phyloP scores from a whole-genome alignment of 2,329 filamentous ascomycete species.

The Penicillium corylophilum region DNA sequence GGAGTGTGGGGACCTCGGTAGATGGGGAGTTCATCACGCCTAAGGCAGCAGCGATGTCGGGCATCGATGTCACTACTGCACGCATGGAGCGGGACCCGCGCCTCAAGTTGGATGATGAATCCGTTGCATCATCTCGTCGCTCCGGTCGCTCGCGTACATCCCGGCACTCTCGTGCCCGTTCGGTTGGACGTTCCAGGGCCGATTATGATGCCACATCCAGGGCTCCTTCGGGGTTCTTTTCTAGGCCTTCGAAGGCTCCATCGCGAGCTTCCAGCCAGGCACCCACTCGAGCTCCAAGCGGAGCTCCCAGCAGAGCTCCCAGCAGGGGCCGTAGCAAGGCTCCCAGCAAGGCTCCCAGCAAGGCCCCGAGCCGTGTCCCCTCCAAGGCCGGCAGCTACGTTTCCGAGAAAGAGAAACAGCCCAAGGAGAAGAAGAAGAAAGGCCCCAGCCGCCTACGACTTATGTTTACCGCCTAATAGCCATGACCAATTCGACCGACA shows the following conservation, averaged over 20 bases:
- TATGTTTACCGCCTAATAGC: conserved; percentile 33
- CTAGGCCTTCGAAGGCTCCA: conserved; percentile 23
- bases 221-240: conserved; percentile 22
- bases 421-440: conserved; percentile 38
- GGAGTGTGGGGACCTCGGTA: conserved; percentile 59
- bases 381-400: conserved; percentile 24
- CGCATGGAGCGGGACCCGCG: conserved; percentile 31
- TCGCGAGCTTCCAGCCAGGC: conserved; percentile 16
- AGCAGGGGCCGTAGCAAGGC: conserved; percentile 5
- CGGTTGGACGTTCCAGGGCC: conserved; percentile 16
- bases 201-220: conserved; percentile 18
- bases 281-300: conserved; percentile 14
- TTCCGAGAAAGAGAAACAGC: conserved; percentile 29
- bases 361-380: conserved; percentile 11
- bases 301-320: conserved; percentile 8
- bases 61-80: conserved; percentile 39
- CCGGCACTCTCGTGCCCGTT: conserved; percentile 16
- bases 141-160: conserved; percentile 33
- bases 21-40: conserved; percentile 67
- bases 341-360: conserved; percentile 13
- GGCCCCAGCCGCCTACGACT: conserved; percentile 40
- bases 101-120: conserved; percentile 37
- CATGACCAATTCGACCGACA: neutral
- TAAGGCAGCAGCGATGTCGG: conserved; percentile 51
- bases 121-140: conserved; percentile 36